Evolutionary conservation across 2,329 filamentous ascomycete genomes (phyloP), one percentile per base, ranked within the genome.

Genomic region (Zymoseptoria crescenta): DNA sequence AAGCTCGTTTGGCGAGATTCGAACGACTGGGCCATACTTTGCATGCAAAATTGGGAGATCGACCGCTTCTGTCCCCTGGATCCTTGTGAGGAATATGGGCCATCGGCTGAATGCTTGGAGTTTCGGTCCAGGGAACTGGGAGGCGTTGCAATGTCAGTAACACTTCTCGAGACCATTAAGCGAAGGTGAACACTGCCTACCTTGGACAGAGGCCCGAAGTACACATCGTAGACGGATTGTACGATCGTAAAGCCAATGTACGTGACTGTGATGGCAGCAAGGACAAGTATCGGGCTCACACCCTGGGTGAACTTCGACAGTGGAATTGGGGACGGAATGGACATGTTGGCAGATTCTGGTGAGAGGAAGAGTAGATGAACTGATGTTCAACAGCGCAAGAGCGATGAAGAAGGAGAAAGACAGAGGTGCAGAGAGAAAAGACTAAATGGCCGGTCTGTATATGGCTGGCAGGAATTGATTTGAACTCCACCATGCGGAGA

Each of bases 111-210:
- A 56, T n/a, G 61, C 62, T 30, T 63, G 58, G 8, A 65, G 49
- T 20, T 69, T 69, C 1, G 78, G 76, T 0, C 77, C 78, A 1
- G 77, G 77, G 28, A 75, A 75, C 49, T 75, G 73, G 20, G 69
- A 10, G 35, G 35, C 10, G 35, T 41, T 10, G 9, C 35, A 41
- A 5, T 41, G 35, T 41, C 35, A 41, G 35, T 16, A 10, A 41
- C 35, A 3, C 35, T 41, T 3, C 35, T 41, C 10, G 10, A n/a
- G 13, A 16, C 10, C 35, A n/a, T 8, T 24, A 16, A 6, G 3
- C 2, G 8, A 8, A 1, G 13, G 35, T 41, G 35, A 41, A 41
- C 10, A 41, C 4, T 10, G 9, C 10, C 35, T 16, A 41, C 35
- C 35, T 41, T 41, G 6, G 35, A 41, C 0, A 79, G 69, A 3